Conservation (phyloP, 164 flowering plant genomes). For the Dillenia turbinata region DNA sequence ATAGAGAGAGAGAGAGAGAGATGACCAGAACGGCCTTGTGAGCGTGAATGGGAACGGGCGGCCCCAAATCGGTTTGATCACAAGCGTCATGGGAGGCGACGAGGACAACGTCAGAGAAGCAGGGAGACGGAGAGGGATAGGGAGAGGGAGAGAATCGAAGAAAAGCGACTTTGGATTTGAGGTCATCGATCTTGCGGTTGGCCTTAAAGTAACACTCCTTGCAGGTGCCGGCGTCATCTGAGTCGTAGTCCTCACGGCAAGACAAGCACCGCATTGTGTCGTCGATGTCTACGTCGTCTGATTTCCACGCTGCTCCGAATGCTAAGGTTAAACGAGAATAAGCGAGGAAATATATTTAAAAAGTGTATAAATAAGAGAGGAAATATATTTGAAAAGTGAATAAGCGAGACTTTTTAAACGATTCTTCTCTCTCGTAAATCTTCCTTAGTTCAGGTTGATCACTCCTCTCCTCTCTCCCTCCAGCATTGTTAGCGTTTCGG, state of each 20-base stretch:
- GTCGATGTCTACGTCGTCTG: constrained; percentile 33
- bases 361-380: too few species aligned
- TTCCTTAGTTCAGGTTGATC: constrained; percentile 3
- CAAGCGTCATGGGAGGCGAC: constrained; percentile 43
- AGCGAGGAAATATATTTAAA: too few species aligned
- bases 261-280: constrained; percentile 59
- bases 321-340: too few species aligned
- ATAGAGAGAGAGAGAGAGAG: neutral
- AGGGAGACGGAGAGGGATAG: constrained; percentile 9
- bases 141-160: constrained; percentile 40
- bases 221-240: constrained; percentile 78
- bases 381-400: too few species aligned
- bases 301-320: constrained; percentile 72
- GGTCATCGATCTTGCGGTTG: too few species aligned
- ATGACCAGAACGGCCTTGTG: constrained; percentile 76
- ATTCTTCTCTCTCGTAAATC: constrained; percentile 7
- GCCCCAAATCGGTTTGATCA: constrained; percentile 4
- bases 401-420: too few species aligned
- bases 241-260: constrained; percentile 58
- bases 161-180: constrained; percentile 72
- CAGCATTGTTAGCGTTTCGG: constrained; percentile 1
- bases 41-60: constrained; percentile 46
- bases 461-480: constrained; percentile 4
- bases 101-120: constrained; percentile 61
- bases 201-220: constrained; percentile 95